Evolutionary conservation across 2,329 filamentous ascomycete species (phyloP), one percentile per base, ranked within the genome.

Genomic region (Fusarium sp.): DNA sequence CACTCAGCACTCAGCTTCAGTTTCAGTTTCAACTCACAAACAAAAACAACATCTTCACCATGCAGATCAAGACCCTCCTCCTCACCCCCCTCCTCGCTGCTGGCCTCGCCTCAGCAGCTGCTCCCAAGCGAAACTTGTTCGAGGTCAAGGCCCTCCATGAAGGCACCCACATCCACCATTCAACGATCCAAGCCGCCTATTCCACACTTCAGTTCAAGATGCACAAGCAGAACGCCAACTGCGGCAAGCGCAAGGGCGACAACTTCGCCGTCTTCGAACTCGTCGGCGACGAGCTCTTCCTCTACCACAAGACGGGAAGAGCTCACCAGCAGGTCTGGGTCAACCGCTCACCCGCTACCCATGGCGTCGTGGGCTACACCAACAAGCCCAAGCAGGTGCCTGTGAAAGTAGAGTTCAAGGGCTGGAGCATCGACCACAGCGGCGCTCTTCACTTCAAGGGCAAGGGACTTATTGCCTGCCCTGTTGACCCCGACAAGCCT

Each of bases 291-390:
- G 76, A 76, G 40, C 78, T 86, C 26, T 80, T 73, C 70, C 79
- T 88, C 29, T 85, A 78, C 55, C 58, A 78, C 34, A 63, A 69
- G 25, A 45, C 42, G 2, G 74, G 75, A 22, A 76, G 12, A 63
- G 31, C 73, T 12, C 6, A 75, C 3, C 85, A 88, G 76, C 74
- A 81, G 66, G 56, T 84, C 46, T 87, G 70, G 61, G 80, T 81
- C 36, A 85, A 88, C 72, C 80, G 81, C 40, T 85, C 82, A 41
- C 85, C 83, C 68, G 86, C 86, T 83, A 81, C 83, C 63, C 81
- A 84, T 64, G 86, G 86, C 46, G 74, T 77, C 22, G 68, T 87
- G 38, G 79, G 80, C 38, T 88, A 85, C 76, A 79, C 79, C 31
- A 83, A 79, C 5, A 81, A 80, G 38, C 53, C 79, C 66, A 35